Evolutionary conservation across 140 eudicot species (phyloP), one percentile per base, ranked within the genome.

Genomic region (Erigeron philadelphicus): DNA sequence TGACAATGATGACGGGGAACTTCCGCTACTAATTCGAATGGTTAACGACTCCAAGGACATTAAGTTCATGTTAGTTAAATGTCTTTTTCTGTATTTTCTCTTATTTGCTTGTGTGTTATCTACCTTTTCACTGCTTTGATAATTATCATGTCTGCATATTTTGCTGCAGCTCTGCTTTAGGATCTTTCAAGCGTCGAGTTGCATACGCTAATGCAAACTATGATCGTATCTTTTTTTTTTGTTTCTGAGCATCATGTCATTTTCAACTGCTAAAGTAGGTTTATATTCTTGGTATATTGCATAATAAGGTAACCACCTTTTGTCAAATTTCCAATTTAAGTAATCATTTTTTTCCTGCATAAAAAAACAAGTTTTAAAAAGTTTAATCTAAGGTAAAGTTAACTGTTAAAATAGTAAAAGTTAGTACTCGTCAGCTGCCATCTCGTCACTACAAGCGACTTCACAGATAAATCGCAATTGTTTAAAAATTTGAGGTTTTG

Each of bases 201-300:
- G 95, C 93, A 42, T 90, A 90, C 83, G 97, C 97, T 19, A 90
- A 90, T 78, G 93, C 87, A 67, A 85, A 83, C 73, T 85, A 79
- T 80, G 97, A 90, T 67, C 84, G 97, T 90, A 90, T 87, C 93
- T 78, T 67, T 80, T 43, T 6, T 42, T n/a, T 4, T 64, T 63
- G 31, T 49, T 53, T 35, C 38, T 72, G 6, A 12, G 9, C 44
- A 48, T 35, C 50, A 55, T 12, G 19, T 48, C 46, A 23, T 59
- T 23, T 23, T 19, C 17, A 49, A 49, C 4, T 31, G 55, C 17
- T 13, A 12, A 11, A n/a, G 11, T 49, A 49, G 5, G 17, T n/a
- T 57, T 23, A 9, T 21, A 6, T 23, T 18, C 1, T 21, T 23
- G 11, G 60, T 10, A 54, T 12, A 52, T 52, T 52, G 58, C 58